phyloP scores from a whole-genome alignment of 108 stramenopile species.

The Pseudonitzschia delicatissima region DNA sequence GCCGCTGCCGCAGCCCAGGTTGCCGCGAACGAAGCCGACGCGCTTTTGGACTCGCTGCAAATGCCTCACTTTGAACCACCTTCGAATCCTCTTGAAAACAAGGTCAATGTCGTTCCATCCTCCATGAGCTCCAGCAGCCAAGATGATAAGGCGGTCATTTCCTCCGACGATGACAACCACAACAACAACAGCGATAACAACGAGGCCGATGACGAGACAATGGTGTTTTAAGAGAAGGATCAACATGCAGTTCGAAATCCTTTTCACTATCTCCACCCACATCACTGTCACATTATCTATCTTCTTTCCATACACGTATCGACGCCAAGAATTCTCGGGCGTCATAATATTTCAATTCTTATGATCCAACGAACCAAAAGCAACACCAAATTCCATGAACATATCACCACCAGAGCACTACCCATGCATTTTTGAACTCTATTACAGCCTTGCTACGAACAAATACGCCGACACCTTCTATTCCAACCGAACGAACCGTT shows the following conservation, averaged over 20 bases:
- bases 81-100: constrained; percentile 15
- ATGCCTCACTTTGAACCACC: constrained; percentile 39
- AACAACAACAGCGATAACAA: constrained; percentile 6
- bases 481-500: background rate
- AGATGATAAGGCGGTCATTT: constrained; percentile 19
- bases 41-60: constrained; percentile 74
- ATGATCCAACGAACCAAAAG: too few species aligned
- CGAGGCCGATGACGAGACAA: too few species aligned
- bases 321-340: too few species aligned
- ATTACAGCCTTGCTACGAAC: background rate
- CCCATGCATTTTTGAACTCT: constrained; percentile 8
- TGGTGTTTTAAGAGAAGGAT: too few species aligned
- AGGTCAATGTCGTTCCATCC: constrained; percentile 23
- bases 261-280: too few species aligned
- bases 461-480: background rate
- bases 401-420: too few species aligned
- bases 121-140: constrained; percentile 11
- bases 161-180: constrained; percentile 30
- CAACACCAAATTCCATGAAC: too few species aligned
- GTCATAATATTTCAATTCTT: too few species aligned
- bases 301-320: too few species aligned
- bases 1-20: constrained; percentile 39
- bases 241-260: too few species aligned
- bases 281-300: too few species aligned
- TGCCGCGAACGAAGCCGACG: constrained; percentile 66